Evolutionary conservation across 2,329 filamentous ascomycete species (phyloP), one percentile per base, ranked within the genome.

Genomic region (Botryotinia globosa): DNA sequence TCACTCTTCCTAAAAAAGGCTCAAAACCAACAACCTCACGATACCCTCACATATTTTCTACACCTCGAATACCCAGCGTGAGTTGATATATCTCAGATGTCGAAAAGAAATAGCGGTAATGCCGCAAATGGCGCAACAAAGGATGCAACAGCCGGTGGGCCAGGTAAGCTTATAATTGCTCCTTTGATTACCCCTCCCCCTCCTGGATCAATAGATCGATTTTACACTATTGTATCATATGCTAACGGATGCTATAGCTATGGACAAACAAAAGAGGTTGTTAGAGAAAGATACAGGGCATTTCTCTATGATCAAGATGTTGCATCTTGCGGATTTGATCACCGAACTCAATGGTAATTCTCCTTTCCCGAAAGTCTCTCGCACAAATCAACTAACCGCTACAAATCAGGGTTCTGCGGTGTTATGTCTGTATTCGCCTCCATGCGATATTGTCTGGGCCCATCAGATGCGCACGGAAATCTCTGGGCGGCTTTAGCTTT

Each of bases 381-480:
- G 44, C 39, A 66, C 51, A 42, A 37, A 25, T 56, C 45, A 65
- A 39, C 29, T 69, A 42, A 64, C 14, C 51, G 20, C 42, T 72
- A 48, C 48, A 39, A 37, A 29, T 37, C 73, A 90, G 92, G 93
- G 76, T 92, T 94, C 82, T 96, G 93, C 83, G 93, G 93, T 76
- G 90, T 97, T 82, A 95, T 98, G 91, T 98, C 95, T 81, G 89
- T 99, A 80, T 94, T 98, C 84, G 94, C 94, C 63, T 97, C 94
- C 37, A 89, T 99, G 84, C 93, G 94, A 77, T 98, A 98, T 87
- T 96, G 92, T 82, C 88, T 97, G 75, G 91, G 90, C 75, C 88
- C 91, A 76, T 87, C 91, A 14, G 81, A 86, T 73, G 85, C 91
- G 71, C 85, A 89, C 77, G 85, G 85, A 69, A 91, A 94, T 78